These are phyloP conservation scores for Paracoccidioides brasiliensis DNA, from an alignment of 2,329 filamentous ascomycete species.

Conservation along the genomic window DNA sequence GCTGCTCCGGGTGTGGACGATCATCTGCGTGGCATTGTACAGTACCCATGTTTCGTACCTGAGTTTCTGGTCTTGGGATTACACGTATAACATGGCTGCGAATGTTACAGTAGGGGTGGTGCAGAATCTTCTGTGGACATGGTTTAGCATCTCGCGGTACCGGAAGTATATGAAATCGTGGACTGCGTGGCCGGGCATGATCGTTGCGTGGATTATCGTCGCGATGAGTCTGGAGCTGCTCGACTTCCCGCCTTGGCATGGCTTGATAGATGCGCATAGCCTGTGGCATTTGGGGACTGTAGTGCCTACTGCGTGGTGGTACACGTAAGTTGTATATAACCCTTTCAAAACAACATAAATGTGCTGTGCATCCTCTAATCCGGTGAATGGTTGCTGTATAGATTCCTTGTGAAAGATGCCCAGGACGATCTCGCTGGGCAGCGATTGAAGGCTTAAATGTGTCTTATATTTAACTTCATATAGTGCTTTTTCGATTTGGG, in stretches of 20 bases:
- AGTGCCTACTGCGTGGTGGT: conserved; percentile 76
- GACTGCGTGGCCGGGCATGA: conserved; percentile 80
- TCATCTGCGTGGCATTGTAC: conserved; percentile 59
- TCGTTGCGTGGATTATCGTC: conserved; percentile 80
- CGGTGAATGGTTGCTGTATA: conserved; percentile 26
- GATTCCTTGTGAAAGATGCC: conserved; percentile 76
- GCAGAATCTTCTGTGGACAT: conserved; percentile 74
- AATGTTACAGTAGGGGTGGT: conserved; percentile 73
- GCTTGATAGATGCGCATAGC: conserved; percentile 82
- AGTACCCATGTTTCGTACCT: conserved; percentile 68
- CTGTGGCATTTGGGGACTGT: conserved; percentile 95
- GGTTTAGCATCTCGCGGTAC: conserved; percentile 67
- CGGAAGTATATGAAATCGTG: conserved; percentile 57
- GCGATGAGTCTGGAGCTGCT: conserved; percentile 94
- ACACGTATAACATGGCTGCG: conserved; percentile 94
- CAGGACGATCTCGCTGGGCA: conserved; percentile 65
- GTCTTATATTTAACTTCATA: not conserved
- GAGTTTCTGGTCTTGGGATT: conserved; percentile 79
- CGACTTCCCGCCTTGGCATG: conserved; percentile 76
- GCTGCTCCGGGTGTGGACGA: conserved; percentile 61
- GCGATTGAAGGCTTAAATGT: conserved; percentile 53
- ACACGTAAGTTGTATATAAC: conserved; percentile 55
- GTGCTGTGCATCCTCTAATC: conserved; percentile 15
- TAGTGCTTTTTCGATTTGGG: not conserved
- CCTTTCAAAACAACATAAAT: conserved; percentile 6